Percentiles rank a stretch among this genome's conserved stretches.
These are phyloP conservation scores for Colletotrichum costaricense DNA, from an alignment of 2,329 filamentous ascomycete genomes.

Conservation along the genomic window DNA sequence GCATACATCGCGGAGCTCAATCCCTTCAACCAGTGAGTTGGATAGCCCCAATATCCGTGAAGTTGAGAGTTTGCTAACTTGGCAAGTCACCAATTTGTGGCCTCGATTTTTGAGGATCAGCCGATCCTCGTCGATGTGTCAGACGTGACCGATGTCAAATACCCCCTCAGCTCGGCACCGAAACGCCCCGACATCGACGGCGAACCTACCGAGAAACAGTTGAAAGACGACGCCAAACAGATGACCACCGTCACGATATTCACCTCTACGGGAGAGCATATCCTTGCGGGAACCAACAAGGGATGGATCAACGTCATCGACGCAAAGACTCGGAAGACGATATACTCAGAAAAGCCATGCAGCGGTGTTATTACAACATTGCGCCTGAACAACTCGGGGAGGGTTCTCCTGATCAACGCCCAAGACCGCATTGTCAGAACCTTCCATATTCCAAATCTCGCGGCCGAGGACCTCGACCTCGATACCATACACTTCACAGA, in stretches of 20 bases:
- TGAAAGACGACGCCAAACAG: slow-evolving; percentile 92
- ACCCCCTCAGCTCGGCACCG: slow-evolving; percentile 83
- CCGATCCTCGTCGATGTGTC: slow-evolving; percentile 88
- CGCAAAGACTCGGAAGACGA: slow-evolving; percentile 80
- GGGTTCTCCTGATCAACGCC: slow-evolving; percentile 90
- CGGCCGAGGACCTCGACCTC: slow-evolving; percentile 76
- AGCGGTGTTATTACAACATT: slow-evolving; percentile 89
- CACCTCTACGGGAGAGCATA: slow-evolving; percentile 85
- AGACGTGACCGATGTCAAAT: slow-evolving; percentile 76
- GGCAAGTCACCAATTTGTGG: slow-evolving; percentile 78
- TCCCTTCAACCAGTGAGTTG: slow-evolving; percentile 82
- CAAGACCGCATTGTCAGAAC: slow-evolving; percentile 96
- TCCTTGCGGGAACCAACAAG: slow-evolving; percentile 93
- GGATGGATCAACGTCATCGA: slow-evolving; percentile 97
- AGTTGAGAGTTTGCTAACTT: slow-evolving; percentile 1
- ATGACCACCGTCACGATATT: slow-evolving; percentile 94
- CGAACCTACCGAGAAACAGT: slow-evolving; percentile 85
- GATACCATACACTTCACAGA: slow-evolving; percentile 90
- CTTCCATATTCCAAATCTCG: slow-evolving; percentile 85
- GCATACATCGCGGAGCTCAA: slow-evolving; percentile 97
- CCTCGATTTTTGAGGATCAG: slow-evolving; percentile 92
- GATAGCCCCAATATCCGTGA: neutral
- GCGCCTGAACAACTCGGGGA: slow-evolving; percentile 84
- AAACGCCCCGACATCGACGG: slow-evolving; percentile 77
- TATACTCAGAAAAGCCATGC: slow-evolving; percentile 91